A percentile compares a stretch with the other conserved stretches of the same genome.
Conservation (phyloP, 768 basidiomycete species). For the Boletus fagicola region DNA sequence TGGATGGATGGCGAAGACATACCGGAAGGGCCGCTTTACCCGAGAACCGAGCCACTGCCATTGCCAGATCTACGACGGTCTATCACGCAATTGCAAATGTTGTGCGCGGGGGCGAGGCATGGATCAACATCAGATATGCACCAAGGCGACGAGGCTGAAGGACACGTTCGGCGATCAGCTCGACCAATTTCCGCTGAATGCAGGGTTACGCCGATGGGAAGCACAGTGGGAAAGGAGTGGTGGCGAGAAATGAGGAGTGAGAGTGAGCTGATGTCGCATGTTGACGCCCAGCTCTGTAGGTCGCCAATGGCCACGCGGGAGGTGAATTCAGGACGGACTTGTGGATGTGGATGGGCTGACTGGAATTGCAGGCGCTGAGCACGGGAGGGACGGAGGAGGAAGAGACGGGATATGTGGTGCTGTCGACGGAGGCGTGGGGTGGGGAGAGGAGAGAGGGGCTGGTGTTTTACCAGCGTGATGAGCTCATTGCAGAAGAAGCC, state of each 20-base stretch:
- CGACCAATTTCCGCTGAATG: conserved; percentile 33
- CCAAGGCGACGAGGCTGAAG: conserved; percentile 30
- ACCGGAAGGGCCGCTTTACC: conserved; percentile 36
- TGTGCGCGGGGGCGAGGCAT: conserved; percentile 37
- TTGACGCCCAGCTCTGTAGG: conserved; percentile 50
- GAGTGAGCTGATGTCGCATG: conserved; percentile 52
- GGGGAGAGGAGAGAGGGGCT: conserved; percentile 16
- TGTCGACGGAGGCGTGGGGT: conserved; percentile 30
- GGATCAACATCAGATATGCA: conserved; percentile 30
- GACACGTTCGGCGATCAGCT: conserved; percentile 30
- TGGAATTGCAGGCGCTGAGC: conserved; percentile 10
- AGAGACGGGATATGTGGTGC: conserved; percentile 50
- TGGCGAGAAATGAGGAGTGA: conserved; percentile 32
- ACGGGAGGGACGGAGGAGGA: conserved; percentile 46
- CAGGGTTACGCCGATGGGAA: conserved; percentile 22
- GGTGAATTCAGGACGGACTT: conserved; percentile 33
- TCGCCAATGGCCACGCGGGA: conserved; percentile 35
- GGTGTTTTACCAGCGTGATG: conserved; percentile 44
- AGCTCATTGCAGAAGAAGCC: conserved; percentile 47
- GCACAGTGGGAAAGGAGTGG: conserved; percentile 18
- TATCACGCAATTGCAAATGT: conserved; percentile 62
- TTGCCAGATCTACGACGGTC: conserved; percentile 61
- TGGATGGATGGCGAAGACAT: conserved; percentile 25
- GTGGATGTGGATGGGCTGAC: conserved; percentile 8
- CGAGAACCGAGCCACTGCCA: conserved; percentile 30